A percentile compares a stretch with the other conserved stretches of the same genome.
Conservation (phyloP, 2,329 filamentous ascomycete genomes). For the Fusarium tanahbumbuense region DNA sequence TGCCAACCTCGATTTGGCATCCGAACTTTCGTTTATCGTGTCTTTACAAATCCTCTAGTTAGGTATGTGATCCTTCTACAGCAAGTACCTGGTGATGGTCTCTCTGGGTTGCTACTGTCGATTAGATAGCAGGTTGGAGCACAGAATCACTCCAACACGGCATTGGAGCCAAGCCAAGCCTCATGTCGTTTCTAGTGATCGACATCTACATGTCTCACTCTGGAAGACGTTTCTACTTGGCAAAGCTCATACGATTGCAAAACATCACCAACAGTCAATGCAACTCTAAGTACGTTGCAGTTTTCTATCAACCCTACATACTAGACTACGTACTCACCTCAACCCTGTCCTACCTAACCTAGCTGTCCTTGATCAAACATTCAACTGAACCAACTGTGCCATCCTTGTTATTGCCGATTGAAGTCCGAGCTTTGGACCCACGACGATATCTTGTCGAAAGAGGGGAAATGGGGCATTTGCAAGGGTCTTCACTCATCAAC, state of each 20-base stretch:
- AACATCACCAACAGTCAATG: constrained; percentile 18
- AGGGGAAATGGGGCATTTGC: constrained; percentile 26
- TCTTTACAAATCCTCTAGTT: not conserved
- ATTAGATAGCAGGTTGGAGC: not conserved
- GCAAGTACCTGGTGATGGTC: not conserved
- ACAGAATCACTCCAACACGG: not conserved
- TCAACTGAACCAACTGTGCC: constrained; percentile 20
- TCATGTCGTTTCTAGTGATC: constrained; percentile 1
- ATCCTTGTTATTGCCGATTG: constrained; percentile 37
- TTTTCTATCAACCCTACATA: constrained; percentile 7
- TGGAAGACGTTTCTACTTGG: constrained; percentile 2
- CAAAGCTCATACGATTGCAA: constrained; percentile 8
- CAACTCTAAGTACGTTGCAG: constrained; percentile 15
- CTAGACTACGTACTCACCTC: not conserved
- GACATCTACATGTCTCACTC: not conserved
- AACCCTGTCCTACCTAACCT: constrained; percentile 5
- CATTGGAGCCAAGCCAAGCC: not conserved
- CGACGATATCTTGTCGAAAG: constrained; percentile 30
- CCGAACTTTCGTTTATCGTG: not conserved
- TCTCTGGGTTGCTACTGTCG: not conserved
- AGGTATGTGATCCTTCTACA: not conserved
- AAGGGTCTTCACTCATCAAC: constrained; percentile 24
- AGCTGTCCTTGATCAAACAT: constrained; percentile 12
- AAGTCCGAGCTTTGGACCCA: constrained; percentile 36
- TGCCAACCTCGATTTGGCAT: constrained; percentile 15